Conservation (phyloP, 441 rosid genomes). For the Populus hybrid region DNA sequence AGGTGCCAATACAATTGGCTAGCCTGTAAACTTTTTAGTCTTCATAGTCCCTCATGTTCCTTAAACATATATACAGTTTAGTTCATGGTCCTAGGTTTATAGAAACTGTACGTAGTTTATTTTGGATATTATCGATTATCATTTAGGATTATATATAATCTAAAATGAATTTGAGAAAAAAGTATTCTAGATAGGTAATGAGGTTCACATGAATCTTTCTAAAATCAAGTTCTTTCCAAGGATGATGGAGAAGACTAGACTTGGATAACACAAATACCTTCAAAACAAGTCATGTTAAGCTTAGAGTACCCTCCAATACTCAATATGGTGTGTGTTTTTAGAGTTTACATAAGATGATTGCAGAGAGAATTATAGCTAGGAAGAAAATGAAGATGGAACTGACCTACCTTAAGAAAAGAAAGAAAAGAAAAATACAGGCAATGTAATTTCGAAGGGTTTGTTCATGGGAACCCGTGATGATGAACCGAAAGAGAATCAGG, state of each 20-base stretch:
- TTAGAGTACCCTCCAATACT: background rate
- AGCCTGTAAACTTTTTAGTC: background rate
- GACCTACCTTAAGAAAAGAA: too few species aligned
- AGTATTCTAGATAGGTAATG: background rate
- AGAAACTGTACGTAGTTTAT: too few species aligned
- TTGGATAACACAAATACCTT: background rate
- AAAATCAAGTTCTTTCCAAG: background rate
- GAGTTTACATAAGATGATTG: too few species aligned
- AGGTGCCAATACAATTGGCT: background rate
- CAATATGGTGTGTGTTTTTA: background rate
- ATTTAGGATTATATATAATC: background rate
- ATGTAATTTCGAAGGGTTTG: background rate
- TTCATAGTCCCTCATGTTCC: background rate
- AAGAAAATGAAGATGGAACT: too few species aligned
- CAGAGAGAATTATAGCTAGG: too few species aligned
- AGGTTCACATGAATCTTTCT: background rate
- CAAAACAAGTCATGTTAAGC: background rate
- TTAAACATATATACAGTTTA: background rate
- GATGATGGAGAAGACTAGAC: background rate
- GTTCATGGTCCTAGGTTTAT: background rate
- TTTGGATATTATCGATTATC: background rate
- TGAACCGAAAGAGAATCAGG: constrained; percentile 20
- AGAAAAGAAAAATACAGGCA: too few species aligned
- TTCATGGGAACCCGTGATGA: constrained; percentile 28
- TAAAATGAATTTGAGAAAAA: background rate